Base-by-base conservation (phyloP, 2,329 filamentous ascomycete species). In the Cladobotryum protrusum region DNA sequence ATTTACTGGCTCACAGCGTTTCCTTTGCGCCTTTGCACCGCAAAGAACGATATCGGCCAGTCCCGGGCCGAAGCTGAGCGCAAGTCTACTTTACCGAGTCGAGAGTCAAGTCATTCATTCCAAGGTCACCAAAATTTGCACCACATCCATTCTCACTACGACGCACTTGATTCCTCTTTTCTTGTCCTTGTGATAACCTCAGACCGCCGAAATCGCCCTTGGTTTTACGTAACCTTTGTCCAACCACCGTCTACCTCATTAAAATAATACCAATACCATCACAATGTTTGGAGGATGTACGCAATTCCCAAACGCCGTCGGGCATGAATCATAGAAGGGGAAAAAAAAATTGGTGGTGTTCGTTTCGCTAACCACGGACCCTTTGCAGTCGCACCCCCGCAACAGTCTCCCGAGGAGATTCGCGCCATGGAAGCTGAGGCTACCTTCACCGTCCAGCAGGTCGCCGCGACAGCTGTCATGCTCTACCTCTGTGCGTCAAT, bases 401-500 rank as follows among this genome's bases (percentile, higher is more conserved):
- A 82, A 67, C 78, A 82, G 61, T 82, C 82, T 52, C 73, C 79
- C 52, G 82, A 85, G 67, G 86, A 91, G 77, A 78, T 91, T 65
- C 77, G 77, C 63, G 74, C 75, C 62, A 77, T 83, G 66, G 86
- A 91, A 75, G 73, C 75, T 53, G 79, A 85, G 66, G 86, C 87
- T 45, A 73, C 72, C 61, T 75, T 77, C 59, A 86, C 83, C 45
- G 73, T 92, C 58, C 82, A 86, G 72, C 77, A 76, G 61, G 85
- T 85, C 54, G 64, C 85, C 49, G 77, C 80, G 36, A 81, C 82
- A 14, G 83, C 83, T 55, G 74, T 84, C 36, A 68, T 87, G 45
- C 77, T 93, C 44, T 92, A 92, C 66, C 72, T 93, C 53, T 89
- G 88, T 93, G 81, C 50, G 86, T 65, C 8, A 3, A 14, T 17